Base-by-base conservation (phyloP, 2,329 filamentous ascomycete genomes). In the Xylariaceae sp. region DNA sequence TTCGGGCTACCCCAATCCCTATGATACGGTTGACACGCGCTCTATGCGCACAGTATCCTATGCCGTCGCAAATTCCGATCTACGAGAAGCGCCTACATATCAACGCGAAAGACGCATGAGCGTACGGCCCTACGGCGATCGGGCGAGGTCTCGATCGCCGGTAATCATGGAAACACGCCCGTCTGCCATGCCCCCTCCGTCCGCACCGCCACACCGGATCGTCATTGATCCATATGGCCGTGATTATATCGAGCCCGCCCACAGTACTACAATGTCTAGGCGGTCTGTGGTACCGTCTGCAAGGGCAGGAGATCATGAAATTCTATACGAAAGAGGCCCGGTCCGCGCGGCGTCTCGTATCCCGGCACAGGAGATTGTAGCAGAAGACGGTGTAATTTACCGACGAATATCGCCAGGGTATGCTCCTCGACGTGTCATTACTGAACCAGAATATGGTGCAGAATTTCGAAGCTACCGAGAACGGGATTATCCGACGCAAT, bases 181-280 rank as follows among this genome's bases (percentile, higher is more conserved):
- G 15, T 73, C 78, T 30, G 73, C 75, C n/a, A 77, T 81, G 72
- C 72, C 72, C 1, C 44, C 76, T 75, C 63, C 69, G 76, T 55
- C 76, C 47, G 76, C 80, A 6, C 78, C 80, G 16, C 74, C 80
- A 43, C 76, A 85, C 51, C 83, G 86, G 57, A 86, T 96, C 58
- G 78, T 95, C 32, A 77, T 95, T 51, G 92, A 96, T 71, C 84
- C 88, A 57, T 89, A 85, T 70, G 91, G 91, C 39, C 88, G 89
- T 67, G 84, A 89, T 67, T 96, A 92, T 72, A 69, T 79, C 55
- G 81, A 85, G 62, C 80, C 82, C 22, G 63, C 72, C 9, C 76
- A 74, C 45, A 61, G 75, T 19, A 58, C 75, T 16, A 58, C 68
- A 30, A 53, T 74, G 26, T 63, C 71, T 16, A 71, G 79, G 49